Evolutionary conservation across 192 early-diverging fungal species (phyloP).

Genomic region (Pilaira anomala): DNA sequence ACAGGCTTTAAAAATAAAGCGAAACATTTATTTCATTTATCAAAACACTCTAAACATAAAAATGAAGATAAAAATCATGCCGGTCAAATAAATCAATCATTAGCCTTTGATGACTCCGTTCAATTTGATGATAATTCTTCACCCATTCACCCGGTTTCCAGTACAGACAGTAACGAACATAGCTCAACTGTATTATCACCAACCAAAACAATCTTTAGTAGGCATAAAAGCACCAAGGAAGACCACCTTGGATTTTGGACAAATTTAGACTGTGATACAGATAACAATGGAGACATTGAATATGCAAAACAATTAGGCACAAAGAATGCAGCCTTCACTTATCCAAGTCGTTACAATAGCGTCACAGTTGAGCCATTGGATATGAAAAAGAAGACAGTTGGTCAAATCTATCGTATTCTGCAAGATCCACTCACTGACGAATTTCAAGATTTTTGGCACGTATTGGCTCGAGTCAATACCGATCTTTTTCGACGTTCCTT

Average conservation of each 20-base stretch:
- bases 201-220: too few relatives aligned
- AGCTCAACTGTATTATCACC: too few relatives aligned
- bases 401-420: constrained; percentile 23
- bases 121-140: too few relatives aligned
- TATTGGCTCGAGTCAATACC: constrained; percentile 60
- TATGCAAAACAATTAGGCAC: neutral
- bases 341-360: neutral
- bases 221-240: too few relatives aligned
- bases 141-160: too few relatives aligned
- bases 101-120: too few relatives aligned
- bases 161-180: too few relatives aligned
- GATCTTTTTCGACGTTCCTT: constrained; percentile 67
- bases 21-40: too few relatives aligned
- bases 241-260: constrained; percentile 5
- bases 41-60: too few relatives aligned
- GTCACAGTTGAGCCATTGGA: neutral
- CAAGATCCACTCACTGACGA: constrained; percentile 64
- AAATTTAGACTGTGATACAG: constrained; percentile 16
- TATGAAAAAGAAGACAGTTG: neutral
- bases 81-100: too few relatives aligned
- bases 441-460: constrained; percentile 60
- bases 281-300: constrained; percentile 21
- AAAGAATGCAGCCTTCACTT: neutral
- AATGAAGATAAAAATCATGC: too few relatives aligned
- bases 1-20: too few relatives aligned